Conservation (phyloP, 139 green algal genomes). For the Closterium sp. region DNA sequence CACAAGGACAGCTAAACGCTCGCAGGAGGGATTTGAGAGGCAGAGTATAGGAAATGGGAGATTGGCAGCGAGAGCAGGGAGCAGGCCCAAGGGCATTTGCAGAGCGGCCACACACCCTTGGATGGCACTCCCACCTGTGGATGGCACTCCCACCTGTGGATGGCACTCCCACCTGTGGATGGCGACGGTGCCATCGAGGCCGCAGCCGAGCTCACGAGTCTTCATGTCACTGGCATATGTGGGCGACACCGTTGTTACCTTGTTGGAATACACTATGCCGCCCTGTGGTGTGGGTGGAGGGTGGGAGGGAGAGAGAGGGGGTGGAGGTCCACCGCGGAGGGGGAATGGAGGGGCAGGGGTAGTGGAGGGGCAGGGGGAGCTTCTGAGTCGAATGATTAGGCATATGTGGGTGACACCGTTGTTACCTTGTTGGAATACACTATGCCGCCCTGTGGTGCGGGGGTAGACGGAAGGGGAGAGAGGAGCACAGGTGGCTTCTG, state of each 20-base stretch:
- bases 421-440: constrained; percentile 52
- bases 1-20: too few species aligned
- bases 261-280: constrained; percentile 51
- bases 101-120: too few species aligned
- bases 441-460: constrained; percentile 32
- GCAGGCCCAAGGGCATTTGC: too few species aligned
- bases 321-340: too few species aligned
- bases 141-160: too few species aligned
- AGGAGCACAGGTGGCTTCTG: background rate
- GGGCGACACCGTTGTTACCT: constrained; percentile 36
- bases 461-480: background rate
- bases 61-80: too few species aligned
- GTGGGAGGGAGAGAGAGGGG: too few species aligned
- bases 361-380: too few species aligned
- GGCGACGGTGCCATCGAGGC: constrained; percentile 8
- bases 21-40: too few species aligned
- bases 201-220: background rate
- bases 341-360: background rate
- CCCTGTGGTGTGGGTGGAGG: constrained; percentile 1
- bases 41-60: too few species aligned
- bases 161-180: background rate
- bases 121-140: too few species aligned
- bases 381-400: background rate
- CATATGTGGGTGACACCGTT: constrained; percentile 8
- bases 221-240: constrained; percentile 19